Evolutionary conservation across 345 rosid species (phyloP), one percentile per base, ranked within the genome.

Genomic region (Streptanthus diversifolius): DNA sequence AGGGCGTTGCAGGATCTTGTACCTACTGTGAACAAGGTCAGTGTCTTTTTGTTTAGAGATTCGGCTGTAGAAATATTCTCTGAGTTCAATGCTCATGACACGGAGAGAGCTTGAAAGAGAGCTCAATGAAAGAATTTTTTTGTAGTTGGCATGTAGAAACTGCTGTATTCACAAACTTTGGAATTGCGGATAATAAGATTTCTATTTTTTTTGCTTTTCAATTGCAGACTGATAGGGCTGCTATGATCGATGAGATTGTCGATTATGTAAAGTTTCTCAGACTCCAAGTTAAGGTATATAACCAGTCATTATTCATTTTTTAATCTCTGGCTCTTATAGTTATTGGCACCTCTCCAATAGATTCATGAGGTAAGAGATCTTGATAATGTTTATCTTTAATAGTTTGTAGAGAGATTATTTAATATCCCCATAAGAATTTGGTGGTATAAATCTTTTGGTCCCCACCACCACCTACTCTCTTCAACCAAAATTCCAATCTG

Each of bases 251-350:
- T 81, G 99, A 95, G 85, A 85, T 95, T 79, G 98, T 95, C 52
- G 99, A 90, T 83, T 95, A 95, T 81, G 99, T 95, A 61, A 95
- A 95, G 89, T 95, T 95, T 81, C 83, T 95, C 65, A 87, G 98
- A 75, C 99, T 95, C 71, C 99, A 95, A 84, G 99, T 90, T 71
- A 95, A 95, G 99, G 99, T 92, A 82, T 67, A 72, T 22, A 29
- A 48, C 27, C 18, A 19, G 5, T 33, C 37, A 33, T 63, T 41
- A 40, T 43, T 68, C 56, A 68, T 13, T 61, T 24, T 53, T 3
- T 14, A 1, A 10, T 19, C 12, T 52, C 35, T 40, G 39, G 56
- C 19, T 8, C 21, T 15, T 25, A 10, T 62, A 19, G 25, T 49
- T 49, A 48, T 47, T 43, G 67, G 14, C 17, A 68, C 22, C 63